Evolutionary conservation across 805 yeast species (phyloP), one percentile per base, ranked within the genome.

Genomic region (Kodamaea nitidulidarum): DNA sequence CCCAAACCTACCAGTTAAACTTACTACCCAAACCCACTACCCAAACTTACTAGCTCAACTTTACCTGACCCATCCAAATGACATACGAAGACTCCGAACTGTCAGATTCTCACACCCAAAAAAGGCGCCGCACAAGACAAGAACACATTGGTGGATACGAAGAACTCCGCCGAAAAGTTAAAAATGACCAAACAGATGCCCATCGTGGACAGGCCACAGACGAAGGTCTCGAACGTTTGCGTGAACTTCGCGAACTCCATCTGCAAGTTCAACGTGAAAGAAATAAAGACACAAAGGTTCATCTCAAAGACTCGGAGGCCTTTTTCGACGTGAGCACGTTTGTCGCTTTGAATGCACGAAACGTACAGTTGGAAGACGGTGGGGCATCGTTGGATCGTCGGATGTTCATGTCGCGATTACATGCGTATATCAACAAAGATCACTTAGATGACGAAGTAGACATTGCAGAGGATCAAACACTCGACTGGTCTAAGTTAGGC

Each of bases 401-500:
- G 4, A 79, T 76, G 18, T 74, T 81, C 41, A 44, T 70, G 5
- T 48, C 56, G 17, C 41, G 49, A 27, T 27, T 38, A 11, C 22
- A 28, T 18, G 34, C 28, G 11, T 12, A 12, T 22, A 49, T 36
- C 10, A 35, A 41, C 44, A 35, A 15, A 46, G 31, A 27, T 16
- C 10, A 14, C 31, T 5, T 27, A 6, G 31, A 46, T 7, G 54
- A 52, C 6, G 40, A 44, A 2, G 59, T 48, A 9, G 58, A 44
- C 42, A 3, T 51, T 10, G n/a, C 38, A 14, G 30, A 14, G 7
- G 28, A 16, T 9, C 15, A 11, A 10, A 28, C 48, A 20, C 42
- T 69, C 46, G 72, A 82, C 52, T 83, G 90, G 87, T 56, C 74
- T 27, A 63, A 67, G 37, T 54, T 82, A 16, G 90, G 88, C 0